These are phyloP conservation scores for Tephrocybe sp. DNA, from an alignment of 768 basidiomycete genomes.

Conservation along the genomic window DNA sequence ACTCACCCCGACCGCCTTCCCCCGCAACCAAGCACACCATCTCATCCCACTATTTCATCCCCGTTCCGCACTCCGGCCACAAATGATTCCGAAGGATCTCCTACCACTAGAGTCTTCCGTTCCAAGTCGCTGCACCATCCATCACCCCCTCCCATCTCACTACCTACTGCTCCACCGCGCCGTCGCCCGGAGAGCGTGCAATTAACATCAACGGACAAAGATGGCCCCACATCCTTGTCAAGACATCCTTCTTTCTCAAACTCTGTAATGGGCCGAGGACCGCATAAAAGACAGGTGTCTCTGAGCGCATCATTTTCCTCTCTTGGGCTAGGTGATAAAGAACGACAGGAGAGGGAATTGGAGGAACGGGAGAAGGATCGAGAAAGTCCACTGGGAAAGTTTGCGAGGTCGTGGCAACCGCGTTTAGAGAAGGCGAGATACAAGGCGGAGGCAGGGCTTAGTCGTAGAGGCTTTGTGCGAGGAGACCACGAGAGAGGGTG, in stretches of 20 bases:
- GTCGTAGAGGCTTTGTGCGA: constrained; percentile 53
- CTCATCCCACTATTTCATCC: constrained; percentile 13
- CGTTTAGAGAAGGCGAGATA: constrained; percentile 60
- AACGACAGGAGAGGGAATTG: constrained; percentile 4
- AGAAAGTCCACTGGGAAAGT: constrained; percentile 8
- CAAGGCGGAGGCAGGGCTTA: constrained; percentile 71
- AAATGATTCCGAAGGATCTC: constrained; percentile 21
- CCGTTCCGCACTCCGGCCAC: constrained; percentile 2
- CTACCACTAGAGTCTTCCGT: constrained; percentile 41
- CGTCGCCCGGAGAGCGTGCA: constrained; percentile 68
- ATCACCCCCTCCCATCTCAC: constrained; percentile 26
- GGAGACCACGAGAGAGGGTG: constrained; percentile 19
- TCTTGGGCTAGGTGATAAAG: constrained; percentile 6
- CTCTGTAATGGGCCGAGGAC: background rate
- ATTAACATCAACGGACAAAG: constrained; percentile 22
- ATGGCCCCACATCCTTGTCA: background rate
- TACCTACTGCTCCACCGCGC: constrained; percentile 40
- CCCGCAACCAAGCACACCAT: background rate
- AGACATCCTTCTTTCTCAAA: constrained; percentile 9
- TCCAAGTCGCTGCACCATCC: constrained; percentile 56
- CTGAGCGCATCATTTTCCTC: constrained; percentile 4
- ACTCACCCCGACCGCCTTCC: constrained; percentile 9
- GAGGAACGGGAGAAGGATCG: constrained; percentile 9
- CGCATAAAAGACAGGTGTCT: constrained; percentile 11
- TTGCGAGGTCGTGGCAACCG: constrained; percentile 40